Percentiles rank a stretch among this genome's conserved stretches.
These are phyloP conservation scores for Crucihimalaya himalaica DNA, from an alignment of 345 rosid species.

Conservation along the genomic window DNA sequence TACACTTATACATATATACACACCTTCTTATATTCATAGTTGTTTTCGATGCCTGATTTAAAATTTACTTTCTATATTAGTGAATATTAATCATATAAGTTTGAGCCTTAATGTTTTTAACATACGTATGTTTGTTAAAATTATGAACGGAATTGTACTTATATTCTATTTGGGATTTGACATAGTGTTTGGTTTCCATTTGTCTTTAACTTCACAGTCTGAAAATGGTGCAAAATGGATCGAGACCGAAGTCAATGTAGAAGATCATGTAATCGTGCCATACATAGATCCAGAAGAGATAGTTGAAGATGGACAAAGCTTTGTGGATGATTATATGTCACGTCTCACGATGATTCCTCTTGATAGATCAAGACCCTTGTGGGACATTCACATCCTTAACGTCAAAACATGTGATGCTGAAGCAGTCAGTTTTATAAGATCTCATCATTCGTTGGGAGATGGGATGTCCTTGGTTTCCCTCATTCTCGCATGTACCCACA, in stretches of 20 bases:
- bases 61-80: not conserved
- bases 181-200: not conserved
- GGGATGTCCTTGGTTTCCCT: constrained; percentile 59
- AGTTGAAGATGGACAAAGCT: constrained; percentile 51
- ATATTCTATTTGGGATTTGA: not conserved
- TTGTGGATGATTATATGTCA: constrained; percentile 67
- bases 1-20: constrained; percentile 15
- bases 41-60: not conserved
- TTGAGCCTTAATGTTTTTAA: not conserved
- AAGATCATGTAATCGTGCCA: constrained; percentile 63
- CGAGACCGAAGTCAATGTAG: constrained; percentile 49
- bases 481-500: constrained; percentile 54
- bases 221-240: constrained; percentile 56
- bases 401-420: constrained; percentile 69
- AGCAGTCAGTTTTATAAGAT: constrained; percentile 44
- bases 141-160: not conserved
- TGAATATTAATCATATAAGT: not conserved
- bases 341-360: constrained; percentile 53
- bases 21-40: not conserved
- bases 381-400: constrained; percentile 85
- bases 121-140: not conserved
- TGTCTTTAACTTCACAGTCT: constrained; percentile 10
- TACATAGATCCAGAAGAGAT: constrained; percentile 41
- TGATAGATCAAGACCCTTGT: constrained; percentile 66
- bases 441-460: constrained; percentile 72